Conservation (phyloP, 139 green algal species). For the Auxenochlorella pyrenoidosa region DNA sequence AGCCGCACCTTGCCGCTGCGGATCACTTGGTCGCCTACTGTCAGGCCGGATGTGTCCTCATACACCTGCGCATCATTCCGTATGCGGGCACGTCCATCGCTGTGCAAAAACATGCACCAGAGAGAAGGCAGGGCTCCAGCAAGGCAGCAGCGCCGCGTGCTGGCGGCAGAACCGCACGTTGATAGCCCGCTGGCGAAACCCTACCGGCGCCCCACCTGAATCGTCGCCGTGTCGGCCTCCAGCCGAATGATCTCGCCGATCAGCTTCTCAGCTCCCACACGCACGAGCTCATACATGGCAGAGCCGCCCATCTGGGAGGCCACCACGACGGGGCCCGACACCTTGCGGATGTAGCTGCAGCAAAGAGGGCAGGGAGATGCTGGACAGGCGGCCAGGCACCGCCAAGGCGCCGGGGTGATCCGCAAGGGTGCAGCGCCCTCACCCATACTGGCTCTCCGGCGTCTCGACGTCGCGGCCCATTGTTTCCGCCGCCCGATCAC, state of each 20-base stretch:
- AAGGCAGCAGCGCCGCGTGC: background rate
- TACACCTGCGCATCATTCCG: constrained; percentile 81
- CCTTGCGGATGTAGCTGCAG: constrained; percentile 83
- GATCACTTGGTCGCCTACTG: constrained; percentile 90
- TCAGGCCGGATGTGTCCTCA: constrained; percentile 97
- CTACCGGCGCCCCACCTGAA: constrained; percentile 76
- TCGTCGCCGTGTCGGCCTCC: constrained; percentile 96
- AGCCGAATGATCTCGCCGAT: constrained; percentile 99
- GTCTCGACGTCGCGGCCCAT: constrained; percentile 41
- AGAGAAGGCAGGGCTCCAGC: background rate
- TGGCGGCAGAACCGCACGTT: background rate
- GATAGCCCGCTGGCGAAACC: too few species aligned
- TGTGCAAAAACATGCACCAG: background rate
- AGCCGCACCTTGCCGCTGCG: constrained; percentile 88
- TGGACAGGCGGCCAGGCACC: background rate
- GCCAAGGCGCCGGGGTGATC: too few species aligned
- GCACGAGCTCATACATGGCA: constrained; percentile 99
- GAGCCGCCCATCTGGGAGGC: constrained; percentile 93
- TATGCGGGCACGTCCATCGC: background rate
- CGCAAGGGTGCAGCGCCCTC: background rate
- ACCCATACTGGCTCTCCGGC: constrained; percentile 33
- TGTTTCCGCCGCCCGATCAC: background rate
- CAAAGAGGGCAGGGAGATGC: background rate
- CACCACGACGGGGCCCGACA: constrained; percentile 98
- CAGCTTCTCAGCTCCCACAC: constrained; percentile 92